Evolutionary conservation across 768 basidiomycete genomes (phyloP), one percentile per base, ranked within the genome.

Genomic region (Leccinum variicolor): DNA sequence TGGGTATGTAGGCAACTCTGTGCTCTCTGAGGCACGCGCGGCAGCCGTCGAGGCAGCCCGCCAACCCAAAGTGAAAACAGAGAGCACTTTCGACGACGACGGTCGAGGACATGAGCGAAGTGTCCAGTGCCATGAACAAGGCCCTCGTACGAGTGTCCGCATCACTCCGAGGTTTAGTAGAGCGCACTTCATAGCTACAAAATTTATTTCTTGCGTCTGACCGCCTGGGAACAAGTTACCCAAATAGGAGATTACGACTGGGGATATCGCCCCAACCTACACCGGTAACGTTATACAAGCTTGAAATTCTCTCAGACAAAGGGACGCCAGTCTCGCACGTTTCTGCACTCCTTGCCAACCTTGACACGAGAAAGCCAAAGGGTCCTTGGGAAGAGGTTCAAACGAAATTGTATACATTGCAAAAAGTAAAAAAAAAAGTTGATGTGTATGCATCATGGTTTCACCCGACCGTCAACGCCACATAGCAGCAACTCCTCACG

Each of bases 391-490:
- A 28, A 29, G 25, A 39, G 3, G 14, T 23, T 7, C 14, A 43
- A 56, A 41, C 29, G 17, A 39, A 13, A 33, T 9, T 23, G 17
- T 34, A 39, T 50, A 31, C 8, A 29, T 23, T 8, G 28, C 21
- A 19, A 13, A 1, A 46, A 54, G 15, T n/a, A 15, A 36, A 45
- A 43, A 23, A 23, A 45, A 14, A 11, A 6, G 43, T 21, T 45
- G 14, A 36, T 28, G 15, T 89, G 87, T 88, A 69, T 78, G 76
- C 84, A 76, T 84, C 84, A 90, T 90, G 88, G 88, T 88, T 87
- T 88, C 64, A 84, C 86, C 83, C 80, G 73, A 84, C 87, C 84
- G 85, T 88, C 86, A 89, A 81, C 62, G 86, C 82, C 81, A 87
- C 87, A 81, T 87, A 67, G 66, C 56, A 66, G 67, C 67, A 63